Percentiles rank a stretch among this genome's conserved stretches.
Evolutionary conservation across 169 alveolate genomes (phyloP).

Genomic region (Plasmodium yoelii): DNA sequence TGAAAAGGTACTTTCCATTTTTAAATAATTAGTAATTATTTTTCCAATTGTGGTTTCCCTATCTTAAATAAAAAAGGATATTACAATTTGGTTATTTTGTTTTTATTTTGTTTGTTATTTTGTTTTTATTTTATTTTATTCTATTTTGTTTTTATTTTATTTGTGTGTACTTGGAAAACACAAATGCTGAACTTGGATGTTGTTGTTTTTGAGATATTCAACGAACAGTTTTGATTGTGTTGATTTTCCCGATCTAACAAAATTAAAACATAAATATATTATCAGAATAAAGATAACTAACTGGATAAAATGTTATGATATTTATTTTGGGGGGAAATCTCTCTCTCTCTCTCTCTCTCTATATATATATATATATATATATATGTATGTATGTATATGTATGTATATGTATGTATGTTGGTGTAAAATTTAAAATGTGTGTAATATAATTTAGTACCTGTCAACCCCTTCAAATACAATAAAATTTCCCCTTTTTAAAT

Average conservation of each 20-base stretch:
- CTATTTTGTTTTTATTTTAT: too few relatives aligned
- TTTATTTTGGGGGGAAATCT: background rate
- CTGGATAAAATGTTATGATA: too few relatives aligned
- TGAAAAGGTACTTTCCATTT: constrained; percentile 80
- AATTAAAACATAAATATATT: background rate
- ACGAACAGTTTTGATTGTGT: constrained; percentile 87
- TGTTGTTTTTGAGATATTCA: constrained; percentile 80
- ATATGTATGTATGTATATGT: too few relatives aligned
- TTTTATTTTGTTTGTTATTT: too few relatives aligned
- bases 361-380: too few relatives aligned
- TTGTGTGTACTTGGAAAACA: constrained; percentile 91
- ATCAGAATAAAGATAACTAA: background rate
- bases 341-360: too few relatives aligned
- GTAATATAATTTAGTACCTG: constrained; percentile 77
- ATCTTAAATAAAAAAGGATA: constrained; percentile 76
- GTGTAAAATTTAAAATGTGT: background rate
- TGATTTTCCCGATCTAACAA: constrained; percentile 93
- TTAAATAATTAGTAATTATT: constrained; percentile 88
- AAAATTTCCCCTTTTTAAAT: constrained; percentile 88
- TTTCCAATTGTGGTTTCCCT: constrained; percentile 89
- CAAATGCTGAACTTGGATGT: constrained; percentile 77
- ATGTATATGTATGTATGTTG: background rate
- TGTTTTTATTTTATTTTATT: too few relatives aligned
- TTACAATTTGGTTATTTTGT: background rate
- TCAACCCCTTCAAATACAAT: constrained; percentile 96